These are phyloP conservation scores for Rhizopogon vulgaris DNA, from an alignment of 768 basidiomycete genomes.

Conservation along the genomic window DNA sequence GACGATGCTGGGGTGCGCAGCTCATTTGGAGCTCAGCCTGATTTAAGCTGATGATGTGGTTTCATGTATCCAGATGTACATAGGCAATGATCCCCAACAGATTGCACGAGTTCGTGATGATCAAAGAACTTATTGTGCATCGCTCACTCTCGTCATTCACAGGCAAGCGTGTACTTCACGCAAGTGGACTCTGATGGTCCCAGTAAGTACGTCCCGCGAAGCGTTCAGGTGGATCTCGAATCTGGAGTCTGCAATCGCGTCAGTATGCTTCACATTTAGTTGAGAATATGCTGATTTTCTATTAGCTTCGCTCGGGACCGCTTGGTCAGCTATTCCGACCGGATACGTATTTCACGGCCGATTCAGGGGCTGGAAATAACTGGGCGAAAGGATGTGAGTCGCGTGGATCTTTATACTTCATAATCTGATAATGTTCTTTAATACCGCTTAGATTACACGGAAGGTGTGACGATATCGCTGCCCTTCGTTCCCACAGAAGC, in stretches of 20 bases:
- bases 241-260: conserved; percentile 78
- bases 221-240: conserved; percentile 88
- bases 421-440: conserved; percentile 9
- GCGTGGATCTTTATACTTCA: conserved; percentile 6
- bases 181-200: conserved; percentile 49
- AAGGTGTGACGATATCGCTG: conserved; percentile 43
- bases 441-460: conserved; percentile 66
- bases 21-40: conserved; percentile 7
- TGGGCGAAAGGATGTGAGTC: conserved; percentile 91
- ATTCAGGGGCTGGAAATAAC: conserved; percentile 78
- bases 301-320: conserved; percentile 59
- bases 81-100: conserved; percentile 69
- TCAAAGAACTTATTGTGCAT: not conserved
- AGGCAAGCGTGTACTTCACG: conserved; percentile 81
- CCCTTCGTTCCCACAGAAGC: not conserved
- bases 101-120: conserved; percentile 55
- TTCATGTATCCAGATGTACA: conserved; percentile 44
- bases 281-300: too few relatives aligned
- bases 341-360: conserved; percentile 71
- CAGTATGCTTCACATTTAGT: conserved; percentile 18
- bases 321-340: conserved; percentile 79
- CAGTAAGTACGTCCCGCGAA: conserved; percentile 83
- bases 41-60: conserved; percentile 9
- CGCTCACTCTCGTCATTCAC: not conserved
- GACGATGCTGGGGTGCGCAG: conserved; percentile 56